Percentiles rank a stretch among this genome's conserved stretches.
Conservation (phyloP, 2,329 filamentous ascomycete genomes). For the Paraphaeosphaeria minitans region DNA sequence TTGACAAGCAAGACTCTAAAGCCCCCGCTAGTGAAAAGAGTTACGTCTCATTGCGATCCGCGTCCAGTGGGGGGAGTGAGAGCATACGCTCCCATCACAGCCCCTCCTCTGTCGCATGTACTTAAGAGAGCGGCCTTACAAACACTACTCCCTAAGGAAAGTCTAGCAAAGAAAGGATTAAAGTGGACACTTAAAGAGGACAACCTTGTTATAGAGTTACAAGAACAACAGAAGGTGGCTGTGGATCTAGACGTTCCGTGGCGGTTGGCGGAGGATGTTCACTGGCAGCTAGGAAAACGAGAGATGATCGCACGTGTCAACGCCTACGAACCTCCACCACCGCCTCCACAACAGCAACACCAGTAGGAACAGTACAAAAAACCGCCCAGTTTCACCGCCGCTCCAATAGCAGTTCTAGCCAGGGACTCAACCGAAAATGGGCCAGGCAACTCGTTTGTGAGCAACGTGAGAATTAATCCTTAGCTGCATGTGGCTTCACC, state of each 20-base stretch:
- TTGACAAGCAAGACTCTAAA: slow-evolving; percentile 72
- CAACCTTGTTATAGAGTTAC: slow-evolving; percentile 87
- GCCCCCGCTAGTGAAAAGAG: slow-evolving; percentile 59
- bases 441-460: slow-evolving; percentile 43
- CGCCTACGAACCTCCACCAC: slow-evolving; percentile 76
- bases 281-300: slow-evolving; percentile 91
- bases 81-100: no score
- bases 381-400: slow-evolving; percentile 40
- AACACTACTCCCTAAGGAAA: slow-evolving; percentile 43
- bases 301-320: slow-evolving; percentile 95
- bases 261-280: slow-evolving; percentile 96
- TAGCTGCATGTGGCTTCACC: no score
- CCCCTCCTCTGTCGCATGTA: slow-evolving; percentile 39
- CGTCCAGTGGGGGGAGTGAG: no score
- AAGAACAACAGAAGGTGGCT: slow-evolving; percentile 84
- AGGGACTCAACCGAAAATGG: slow-evolving; percentile 41
- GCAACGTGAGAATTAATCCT: no score
- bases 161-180: slow-evolving; percentile 66
- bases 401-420: slow-evolving; percentile 39
- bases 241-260: slow-evolving; percentile 95
- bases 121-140: slow-evolving; percentile 46
- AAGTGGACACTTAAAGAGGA: slow-evolving; percentile 97
- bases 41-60: slow-evolving; percentile 45
- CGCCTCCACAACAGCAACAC: slow-evolving; percentile 24
- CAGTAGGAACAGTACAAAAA: slow-evolving; percentile 30